These are phyloP conservation scores for Endoconidiophora polonica DNA, from an alignment of 2,329 filamentous ascomycete genomes.

Conservation along the genomic window DNA sequence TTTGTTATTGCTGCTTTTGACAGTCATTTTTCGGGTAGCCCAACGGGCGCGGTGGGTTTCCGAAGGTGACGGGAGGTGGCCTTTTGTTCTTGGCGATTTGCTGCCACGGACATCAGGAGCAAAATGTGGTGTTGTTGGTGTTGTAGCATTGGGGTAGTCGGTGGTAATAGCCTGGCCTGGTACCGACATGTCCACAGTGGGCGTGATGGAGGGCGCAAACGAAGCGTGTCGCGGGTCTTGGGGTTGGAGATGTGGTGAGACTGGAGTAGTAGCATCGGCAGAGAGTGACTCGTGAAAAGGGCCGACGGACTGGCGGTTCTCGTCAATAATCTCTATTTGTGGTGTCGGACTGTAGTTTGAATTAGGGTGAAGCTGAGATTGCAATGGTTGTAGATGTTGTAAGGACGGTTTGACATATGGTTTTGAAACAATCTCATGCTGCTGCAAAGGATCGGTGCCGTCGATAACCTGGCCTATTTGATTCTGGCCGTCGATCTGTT, in stretches of 20 bases:
- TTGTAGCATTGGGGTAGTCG: conserved; percentile 8
- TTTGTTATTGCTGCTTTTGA: conserved; percentile 61
- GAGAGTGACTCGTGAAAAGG: conserved; percentile 5
- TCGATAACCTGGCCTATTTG: background rate
- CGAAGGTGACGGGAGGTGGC: conserved; percentile 10
- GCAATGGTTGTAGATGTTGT: conserved; percentile 1
- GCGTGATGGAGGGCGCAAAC: conserved; percentile 10
- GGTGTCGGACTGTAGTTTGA: conserved; percentile 1
- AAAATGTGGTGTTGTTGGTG: conserved; percentile 10
- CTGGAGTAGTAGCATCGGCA: conserved; percentile 6
- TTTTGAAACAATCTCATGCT: background rate
- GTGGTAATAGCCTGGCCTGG: conserved; percentile 12
- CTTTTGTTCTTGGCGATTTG: conserved; percentile 11
- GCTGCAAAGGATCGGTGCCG: background rate
- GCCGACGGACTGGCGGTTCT: conserved; percentile 10
- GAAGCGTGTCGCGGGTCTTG: conserved; percentile 12
- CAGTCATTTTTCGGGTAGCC: conserved; percentile 79
- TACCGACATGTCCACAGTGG: conserved; percentile 9
- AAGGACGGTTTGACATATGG: background rate
- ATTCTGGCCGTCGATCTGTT: too few species aligned
- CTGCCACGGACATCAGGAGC: conserved; percentile 5
- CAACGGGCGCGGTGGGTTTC: conserved; percentile 68
- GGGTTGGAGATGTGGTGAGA: conserved; percentile 5
- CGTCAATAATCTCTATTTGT: conserved; percentile 12
- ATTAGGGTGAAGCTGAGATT: background rate